These are phyloP conservation scores for Parietaria judaica DNA, from an alignment of 306 rosid genomes.

Conservation along the genomic window DNA sequence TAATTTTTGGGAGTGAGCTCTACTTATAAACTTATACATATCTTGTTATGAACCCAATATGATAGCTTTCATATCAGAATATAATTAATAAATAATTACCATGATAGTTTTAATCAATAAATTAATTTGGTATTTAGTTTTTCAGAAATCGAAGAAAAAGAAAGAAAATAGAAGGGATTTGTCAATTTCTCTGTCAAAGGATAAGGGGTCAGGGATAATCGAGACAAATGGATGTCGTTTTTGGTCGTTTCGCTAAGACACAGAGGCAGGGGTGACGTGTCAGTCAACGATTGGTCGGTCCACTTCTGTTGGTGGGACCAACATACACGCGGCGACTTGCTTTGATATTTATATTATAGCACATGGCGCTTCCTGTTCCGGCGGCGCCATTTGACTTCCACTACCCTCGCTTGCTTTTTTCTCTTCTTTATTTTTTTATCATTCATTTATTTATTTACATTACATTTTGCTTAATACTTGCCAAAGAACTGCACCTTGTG, in stretches of 20 bases:
- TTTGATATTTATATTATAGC: background rate
- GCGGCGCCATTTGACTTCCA: conserved; percentile 2
- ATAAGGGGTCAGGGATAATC: background rate
- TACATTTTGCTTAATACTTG: too few species aligned
- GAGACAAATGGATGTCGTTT: background rate
- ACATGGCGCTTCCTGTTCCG: conserved; percentile 7
- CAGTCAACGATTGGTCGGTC: background rate
- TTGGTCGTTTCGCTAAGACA: background rate
- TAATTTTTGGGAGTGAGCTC: too few species aligned
- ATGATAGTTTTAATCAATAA: too few species aligned
- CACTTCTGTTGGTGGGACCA: background rate
- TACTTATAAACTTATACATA: too few species aligned
- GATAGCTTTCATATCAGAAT: too few species aligned
- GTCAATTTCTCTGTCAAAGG: background rate
- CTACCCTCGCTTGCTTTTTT: background rate
- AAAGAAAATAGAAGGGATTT: too few species aligned
- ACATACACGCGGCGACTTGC: conserved; percentile 1
- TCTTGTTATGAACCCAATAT: too few species aligned
- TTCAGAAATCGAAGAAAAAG: too few species aligned
- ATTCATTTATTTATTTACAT: background rate
- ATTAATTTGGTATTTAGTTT: too few species aligned
- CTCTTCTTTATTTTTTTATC: background rate
- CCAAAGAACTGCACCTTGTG: too few species aligned
- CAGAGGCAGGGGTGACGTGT: background rate
- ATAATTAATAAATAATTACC: too few species aligned